Evolutionary conservation across 139 green algal genomes (phyloP).

Genomic region (Picochlorum sp.): DNA sequence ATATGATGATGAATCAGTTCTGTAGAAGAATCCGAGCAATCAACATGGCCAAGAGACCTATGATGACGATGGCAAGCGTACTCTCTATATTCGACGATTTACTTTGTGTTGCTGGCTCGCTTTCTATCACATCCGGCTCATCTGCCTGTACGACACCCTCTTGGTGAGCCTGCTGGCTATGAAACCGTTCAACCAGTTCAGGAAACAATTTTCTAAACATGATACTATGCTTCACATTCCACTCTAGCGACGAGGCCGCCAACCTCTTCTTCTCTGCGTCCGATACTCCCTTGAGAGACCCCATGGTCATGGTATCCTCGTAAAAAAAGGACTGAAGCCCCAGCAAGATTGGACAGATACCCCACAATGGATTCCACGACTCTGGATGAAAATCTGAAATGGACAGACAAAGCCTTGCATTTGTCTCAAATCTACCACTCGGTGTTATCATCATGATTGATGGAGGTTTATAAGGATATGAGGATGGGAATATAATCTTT

Average conservation of each 20-base stretch:
- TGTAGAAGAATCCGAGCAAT: no score
- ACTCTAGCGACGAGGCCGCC: constrained; percentile 49
- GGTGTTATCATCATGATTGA: constrained; percentile 66
- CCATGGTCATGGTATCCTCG: constrained; percentile 47
- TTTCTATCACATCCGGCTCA: no score
- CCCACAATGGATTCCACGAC: constrained; percentile 42
- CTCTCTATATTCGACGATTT: no score
- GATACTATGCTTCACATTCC: constrained; percentile 48
- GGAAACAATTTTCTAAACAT: constrained; percentile 78
- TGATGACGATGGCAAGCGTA: no score
- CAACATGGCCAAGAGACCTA: no score
- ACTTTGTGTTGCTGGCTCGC: no score
- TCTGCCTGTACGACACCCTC: no score
- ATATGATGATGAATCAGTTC: neutral
- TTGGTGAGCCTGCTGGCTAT: no score
- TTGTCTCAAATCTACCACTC: constrained; percentile 45
- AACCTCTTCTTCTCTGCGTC: constrained; percentile 38
- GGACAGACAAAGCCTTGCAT: constrained; percentile 15
- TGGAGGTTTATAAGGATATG: constrained; percentile 56
- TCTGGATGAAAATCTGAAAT: constrained; percentile 75
- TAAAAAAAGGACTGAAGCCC: constrained; percentile 50
- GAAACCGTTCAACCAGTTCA: constrained; percentile 35
- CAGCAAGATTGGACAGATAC: constrained; percentile 56
- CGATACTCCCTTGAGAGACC: constrained; percentile 33
- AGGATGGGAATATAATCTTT: constrained; percentile 27